Conservation (phyloP, 768 basidiomycete genomes). For the Psilocybe azurescens region DNA sequence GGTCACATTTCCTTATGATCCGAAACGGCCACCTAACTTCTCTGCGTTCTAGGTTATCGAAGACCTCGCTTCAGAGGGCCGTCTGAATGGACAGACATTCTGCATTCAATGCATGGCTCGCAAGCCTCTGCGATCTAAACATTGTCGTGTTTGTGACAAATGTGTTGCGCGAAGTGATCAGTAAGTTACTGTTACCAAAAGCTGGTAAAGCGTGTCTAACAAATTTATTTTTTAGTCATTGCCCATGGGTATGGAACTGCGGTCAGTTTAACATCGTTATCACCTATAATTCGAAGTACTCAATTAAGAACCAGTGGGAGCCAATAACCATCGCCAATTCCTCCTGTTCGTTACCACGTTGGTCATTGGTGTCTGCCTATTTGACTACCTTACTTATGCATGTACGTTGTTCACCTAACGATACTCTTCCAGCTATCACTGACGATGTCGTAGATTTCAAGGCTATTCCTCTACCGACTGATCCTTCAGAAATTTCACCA, state of each 20-base stretch:
- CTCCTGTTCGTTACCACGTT: constrained; percentile 89
- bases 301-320: constrained; percentile 65
- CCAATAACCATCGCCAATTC: constrained; percentile 95
- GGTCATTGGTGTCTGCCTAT: constrained; percentile 78
- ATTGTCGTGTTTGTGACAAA: constrained; percentile 90
- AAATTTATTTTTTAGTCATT: constrained; percentile 64
- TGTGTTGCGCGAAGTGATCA: constrained; percentile 94
- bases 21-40: not conserved
- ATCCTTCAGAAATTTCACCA: constrained; percentile 48
- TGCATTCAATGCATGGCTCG: constrained; percentile 96
- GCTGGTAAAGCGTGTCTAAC: not conserved
- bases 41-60: constrained; percentile 74
- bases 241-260: constrained; percentile 99
- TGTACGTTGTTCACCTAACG: constrained; percentile 58
- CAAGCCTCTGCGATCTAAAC: constrained; percentile 93
- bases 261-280: constrained; percentile 48
- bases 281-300: not conserved
- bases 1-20: constrained; percentile 28
- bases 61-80: constrained; percentile 85
- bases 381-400: constrained; percentile 83
- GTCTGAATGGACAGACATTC: constrained; percentile 94
- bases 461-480: constrained; percentile 39
- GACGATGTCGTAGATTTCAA: constrained; percentile 56
- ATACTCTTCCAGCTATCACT: not conserved
- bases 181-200: constrained; percentile 50